Percentiles rank a stretch among this genome's conserved stretches.
These are phyloP conservation scores for Lyophyllum semitale DNA, from an alignment of 768 basidiomycete genomes.

Conservation along the genomic window DNA sequence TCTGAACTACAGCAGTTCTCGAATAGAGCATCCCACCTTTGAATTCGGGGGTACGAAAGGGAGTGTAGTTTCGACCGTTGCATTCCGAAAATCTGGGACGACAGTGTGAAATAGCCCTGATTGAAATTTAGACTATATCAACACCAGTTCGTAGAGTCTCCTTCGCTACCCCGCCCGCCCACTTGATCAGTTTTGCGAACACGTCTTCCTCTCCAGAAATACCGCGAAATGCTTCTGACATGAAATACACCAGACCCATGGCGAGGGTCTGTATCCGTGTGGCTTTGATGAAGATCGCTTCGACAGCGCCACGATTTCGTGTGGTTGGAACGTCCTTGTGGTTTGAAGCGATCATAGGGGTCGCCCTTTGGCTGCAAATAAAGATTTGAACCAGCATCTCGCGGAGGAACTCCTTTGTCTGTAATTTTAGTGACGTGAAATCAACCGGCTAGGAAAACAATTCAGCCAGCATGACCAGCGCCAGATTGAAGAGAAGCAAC, in stretches of 20 bases:
- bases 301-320: slow-evolving; percentile 61
- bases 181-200: slow-evolving; percentile 51
- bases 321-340: slow-evolving; percentile 37
- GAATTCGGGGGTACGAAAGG: slow-evolving; percentile 81
- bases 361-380: slow-evolving; percentile 71
- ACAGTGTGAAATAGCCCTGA: not conserved
- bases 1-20: slow-evolving; percentile 48
- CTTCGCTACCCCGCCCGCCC: slow-evolving; percentile 68
- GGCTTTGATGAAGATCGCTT: slow-evolving; percentile 80
- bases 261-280: slow-evolving; percentile 65
- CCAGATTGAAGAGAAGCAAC: slow-evolving; percentile 4
- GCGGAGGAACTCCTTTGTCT: slow-evolving; percentile 65
- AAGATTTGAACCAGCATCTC: slow-evolving; percentile 73
- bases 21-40: slow-evolving; percentile 70
- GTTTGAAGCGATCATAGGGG: slow-evolving; percentile 56
- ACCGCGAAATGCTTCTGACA: slow-evolving; percentile 45
- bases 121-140: slow-evolving; percentile 47
- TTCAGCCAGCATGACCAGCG: not conserved
- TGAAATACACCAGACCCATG: slow-evolving; percentile 76
- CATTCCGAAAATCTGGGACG: slow-evolving; percentile 48
- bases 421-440: slow-evolving; percentile 72
- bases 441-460: slow-evolving; percentile 74
- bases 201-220: slow-evolving; percentile 31
- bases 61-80: slow-evolving; percentile 68
- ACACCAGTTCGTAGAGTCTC: slow-evolving; percentile 70